A percentile compares a stretch with the other conserved stretches of the same genome.
These are phyloP conservation scores for Pythium diclinum DNA, from an alignment of 352 stramenopile species.

Conservation along the genomic window DNA sequence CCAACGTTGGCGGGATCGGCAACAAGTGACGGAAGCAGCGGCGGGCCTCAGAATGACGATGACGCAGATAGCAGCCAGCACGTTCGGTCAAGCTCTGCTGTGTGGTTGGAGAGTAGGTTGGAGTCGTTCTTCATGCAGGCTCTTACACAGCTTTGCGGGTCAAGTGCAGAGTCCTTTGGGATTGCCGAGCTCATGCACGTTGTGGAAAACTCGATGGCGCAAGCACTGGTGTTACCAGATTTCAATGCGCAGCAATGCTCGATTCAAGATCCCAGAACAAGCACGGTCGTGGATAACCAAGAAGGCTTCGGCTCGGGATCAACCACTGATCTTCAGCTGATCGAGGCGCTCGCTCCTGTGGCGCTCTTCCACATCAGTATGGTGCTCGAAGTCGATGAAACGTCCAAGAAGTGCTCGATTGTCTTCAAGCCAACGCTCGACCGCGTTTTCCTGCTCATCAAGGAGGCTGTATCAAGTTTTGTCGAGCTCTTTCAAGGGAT, in stretches of 20 bases:
- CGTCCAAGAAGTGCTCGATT: slow-evolving; percentile 24
- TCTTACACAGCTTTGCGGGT: slow-evolving; percentile 12
- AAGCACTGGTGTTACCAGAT: slow-evolving; percentile 22
- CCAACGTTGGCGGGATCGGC: neutral
- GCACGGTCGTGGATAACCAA: neutral
- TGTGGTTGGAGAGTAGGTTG: slow-evolving; percentile 27
- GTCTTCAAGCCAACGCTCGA: slow-evolving; percentile 36
- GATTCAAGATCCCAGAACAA: slow-evolving; percentile 10
- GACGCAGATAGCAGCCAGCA: neutral
- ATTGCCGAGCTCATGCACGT: slow-evolving; percentile 22
- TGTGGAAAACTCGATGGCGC: slow-evolving; percentile 12
- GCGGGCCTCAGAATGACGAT: neutral
- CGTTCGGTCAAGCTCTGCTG: slow-evolving; percentile 14
- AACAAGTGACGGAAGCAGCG: neutral
- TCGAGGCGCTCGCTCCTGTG: slow-evolving; percentile 19
- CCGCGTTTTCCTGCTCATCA: slow-evolving; percentile 27
- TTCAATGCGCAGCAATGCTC: slow-evolving; percentile 16
- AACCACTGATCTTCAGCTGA: slow-evolving; percentile 8
- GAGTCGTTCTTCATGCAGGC: slow-evolving; percentile 21
- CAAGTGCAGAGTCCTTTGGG: slow-evolving; percentile 6
- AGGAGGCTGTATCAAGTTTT: slow-evolving; percentile 34
- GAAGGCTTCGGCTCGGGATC: slow-evolving; percentile 1
- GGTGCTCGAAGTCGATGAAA: slow-evolving; percentile 11
- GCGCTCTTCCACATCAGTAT: slow-evolving; percentile 24
- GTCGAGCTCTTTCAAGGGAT: slow-evolving; percentile 41